Evolutionary conservation across 345 rosid species (phyloP), one percentile per base, ranked within the genome.

Genomic region (Conringia planisiliqua): DNA sequence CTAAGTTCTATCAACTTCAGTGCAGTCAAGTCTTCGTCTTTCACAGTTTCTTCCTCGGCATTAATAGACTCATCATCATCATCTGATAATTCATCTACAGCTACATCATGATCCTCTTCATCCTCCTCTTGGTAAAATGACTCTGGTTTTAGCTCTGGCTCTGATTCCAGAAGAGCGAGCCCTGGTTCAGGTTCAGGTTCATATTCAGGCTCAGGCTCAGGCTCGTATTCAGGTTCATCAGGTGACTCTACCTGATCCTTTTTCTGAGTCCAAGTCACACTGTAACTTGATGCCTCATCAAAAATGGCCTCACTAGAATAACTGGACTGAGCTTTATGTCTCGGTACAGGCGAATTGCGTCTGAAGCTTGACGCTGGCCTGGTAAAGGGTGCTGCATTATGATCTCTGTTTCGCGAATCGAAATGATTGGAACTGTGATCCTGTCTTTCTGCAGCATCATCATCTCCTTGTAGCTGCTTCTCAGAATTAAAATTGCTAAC

Each of bases 331-430:
- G 81, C 85, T 79, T 83, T 86, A 77, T 80, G 74, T 62, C 64
- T 83, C 0, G 87, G 83, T 36, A 90, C 83, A 1, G 97, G 95
- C 50, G 97, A 87, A 72, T 59, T 84, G 55, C 89, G 86, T 35
- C 78, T 79, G 80, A 93, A 93, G 44, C 83, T 87, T 54, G 98
- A 90, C 39, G 88, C 64, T 7, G 96, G 96, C 68, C 97, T 86
- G 42, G 77, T 77, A 32, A 78, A 79, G 62, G 83, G 62, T 57
- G 85, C 30, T 62, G 80, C 57, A 40, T 69, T 72, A 20, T 87
- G 72, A 57, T 78, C 84, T 62, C 5, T 69, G 57, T 59, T 56
- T 52, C 67, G 61, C 29, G 65, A 63, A 64, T 43, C 69, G 5
- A 40, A 22, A 36, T 44, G 62, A 68, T 61, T 75, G 50, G 63